These are phyloP conservation scores for Jimgerdemannia lactiflua DNA, from an alignment of 192 early-diverging fungal genomes.

Conservation along the genomic window DNA sequence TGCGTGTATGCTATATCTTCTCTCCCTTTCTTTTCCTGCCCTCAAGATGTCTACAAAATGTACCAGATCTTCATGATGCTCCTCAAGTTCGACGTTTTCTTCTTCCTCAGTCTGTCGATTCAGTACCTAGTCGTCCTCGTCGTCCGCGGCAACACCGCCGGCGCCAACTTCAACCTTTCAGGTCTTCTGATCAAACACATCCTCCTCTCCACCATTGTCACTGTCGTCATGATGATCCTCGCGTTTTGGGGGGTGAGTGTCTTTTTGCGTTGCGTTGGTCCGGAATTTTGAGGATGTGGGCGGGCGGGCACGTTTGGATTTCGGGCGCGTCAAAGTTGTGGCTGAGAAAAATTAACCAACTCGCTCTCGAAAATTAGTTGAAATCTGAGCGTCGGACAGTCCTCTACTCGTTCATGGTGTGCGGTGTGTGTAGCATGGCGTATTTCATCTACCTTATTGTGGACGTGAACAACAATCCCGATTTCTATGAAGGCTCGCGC, in stretches of 20 bases:
- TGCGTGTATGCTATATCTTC: background rate
- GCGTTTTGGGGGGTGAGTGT: slow-evolving; percentile 56
- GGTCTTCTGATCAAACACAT: slow-evolving; percentile 35
- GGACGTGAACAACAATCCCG: slow-evolving; percentile 45
- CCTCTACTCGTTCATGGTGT: slow-evolving; percentile 58
- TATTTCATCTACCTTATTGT: slow-evolving; percentile 68
- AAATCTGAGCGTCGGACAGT: slow-evolving; percentile 46
- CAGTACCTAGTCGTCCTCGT: slow-evolving; percentile 68
- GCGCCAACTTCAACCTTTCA: background rate
- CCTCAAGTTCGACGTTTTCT: slow-evolving; percentile 80
- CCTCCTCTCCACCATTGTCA: slow-evolving; percentile 41
- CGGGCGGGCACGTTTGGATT: no score
- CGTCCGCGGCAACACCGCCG: slow-evolving; percentile 46
- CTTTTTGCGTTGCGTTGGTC: background rate
- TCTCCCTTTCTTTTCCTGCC: background rate
- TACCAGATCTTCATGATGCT: slow-evolving; percentile 80
- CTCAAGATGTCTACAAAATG: slow-evolving; percentile 64
- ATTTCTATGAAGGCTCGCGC: slow-evolving; percentile 40
- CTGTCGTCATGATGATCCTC: slow-evolving; percentile 42
- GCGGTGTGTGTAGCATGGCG: slow-evolving; percentile 57
- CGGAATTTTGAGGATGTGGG: slow-evolving; percentile 5
- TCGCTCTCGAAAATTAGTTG: slow-evolving; percentile 27
- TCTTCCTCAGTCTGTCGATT: slow-evolving; percentile 75
- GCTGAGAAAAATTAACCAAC: no score
- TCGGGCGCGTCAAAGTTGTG: no score